These are phyloP conservation scores for Phycomyces nitens DNA, from an alignment of 192 early-diverging fungal species.

Conservation along the genomic window DNA sequence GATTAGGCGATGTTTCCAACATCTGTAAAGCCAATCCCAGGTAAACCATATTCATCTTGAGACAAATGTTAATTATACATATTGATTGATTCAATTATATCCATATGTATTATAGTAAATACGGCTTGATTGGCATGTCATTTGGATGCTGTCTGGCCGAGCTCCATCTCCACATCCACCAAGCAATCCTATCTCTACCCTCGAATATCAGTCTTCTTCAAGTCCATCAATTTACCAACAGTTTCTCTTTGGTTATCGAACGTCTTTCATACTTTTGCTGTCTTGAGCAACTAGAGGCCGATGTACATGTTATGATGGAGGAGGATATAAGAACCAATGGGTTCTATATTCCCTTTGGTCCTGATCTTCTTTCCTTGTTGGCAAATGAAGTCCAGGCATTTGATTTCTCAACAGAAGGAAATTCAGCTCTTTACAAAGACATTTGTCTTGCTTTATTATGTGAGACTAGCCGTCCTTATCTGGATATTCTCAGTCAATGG, in stretches of 20 bases:
- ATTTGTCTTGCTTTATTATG: slow-evolving; percentile 28
- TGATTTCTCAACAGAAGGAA: slow-evolving; percentile 14
- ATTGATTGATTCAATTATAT: background rate
- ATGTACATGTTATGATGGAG: background rate
- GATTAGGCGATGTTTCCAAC: slow-evolving; percentile 28
- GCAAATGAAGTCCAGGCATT: slow-evolving; percentile 22
- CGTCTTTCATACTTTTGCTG: slow-evolving; percentile 27
- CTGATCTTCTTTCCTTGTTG: slow-evolving; percentile 34
- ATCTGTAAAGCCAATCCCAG: slow-evolving; percentile 27
- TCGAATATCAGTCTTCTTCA: slow-evolving; percentile 21
- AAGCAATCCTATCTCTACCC: slow-evolving; percentile 27
- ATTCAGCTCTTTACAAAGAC: slow-evolving; percentile 24
- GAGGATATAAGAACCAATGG: background rate
- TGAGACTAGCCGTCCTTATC: slow-evolving; percentile 38
- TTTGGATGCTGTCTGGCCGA: slow-evolving; percentile 38
- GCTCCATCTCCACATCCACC: slow-evolving; percentile 30
- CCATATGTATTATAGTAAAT: slow-evolving; percentile 21
- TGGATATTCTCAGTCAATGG: slow-evolving; percentile 41
- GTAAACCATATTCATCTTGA: slow-evolving; percentile 9
- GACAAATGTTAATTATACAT: background rate
- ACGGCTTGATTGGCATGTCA: slow-evolving; percentile 34
- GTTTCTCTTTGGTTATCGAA: slow-evolving; percentile 25
- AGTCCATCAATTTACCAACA: slow-evolving; percentile 26
- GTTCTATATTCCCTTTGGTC: slow-evolving; percentile 36
- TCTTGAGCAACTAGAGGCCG: slow-evolving; percentile 12